Conservation (phyloP, 768 basidiomycete genomes). For the Rickenella mellea region DNA sequence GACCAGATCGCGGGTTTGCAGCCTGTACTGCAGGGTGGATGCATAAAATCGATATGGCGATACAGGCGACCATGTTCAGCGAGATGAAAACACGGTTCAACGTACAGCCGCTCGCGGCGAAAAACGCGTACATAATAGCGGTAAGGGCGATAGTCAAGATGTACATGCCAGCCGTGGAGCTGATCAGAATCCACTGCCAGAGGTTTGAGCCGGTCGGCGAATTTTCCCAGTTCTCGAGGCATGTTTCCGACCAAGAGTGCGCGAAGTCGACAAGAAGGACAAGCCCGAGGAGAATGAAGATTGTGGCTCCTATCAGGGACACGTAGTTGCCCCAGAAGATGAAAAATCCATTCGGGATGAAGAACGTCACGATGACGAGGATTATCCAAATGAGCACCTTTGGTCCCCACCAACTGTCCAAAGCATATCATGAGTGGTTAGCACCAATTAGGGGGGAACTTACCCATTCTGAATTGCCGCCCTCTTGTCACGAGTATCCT, state of each 20-base stretch:
- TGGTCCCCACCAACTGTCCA: constrained; percentile 91
- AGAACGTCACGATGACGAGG: constrained; percentile 75
- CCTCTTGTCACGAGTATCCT: constrained; percentile 85
- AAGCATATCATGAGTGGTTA: background rate
- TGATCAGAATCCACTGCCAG: constrained; percentile 95
- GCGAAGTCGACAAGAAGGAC: constrained; percentile 98
- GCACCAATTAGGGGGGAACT: constrained; percentile 11
- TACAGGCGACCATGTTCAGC: constrained; percentile 76
- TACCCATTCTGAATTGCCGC: constrained; percentile 97
- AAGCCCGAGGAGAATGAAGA: constrained; percentile 95
- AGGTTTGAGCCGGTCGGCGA: constrained; percentile 60
- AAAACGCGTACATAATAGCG: constrained; percentile 84
- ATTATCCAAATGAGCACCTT: constrained; percentile 87
- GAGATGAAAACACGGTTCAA: constrained; percentile 98
- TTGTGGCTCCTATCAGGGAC: constrained; percentile 81
- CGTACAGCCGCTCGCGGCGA: constrained; percentile 77
- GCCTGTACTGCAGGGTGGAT: constrained; percentile 85
- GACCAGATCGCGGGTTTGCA: constrained; percentile 85
- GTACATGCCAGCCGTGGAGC: constrained; percentile 88
- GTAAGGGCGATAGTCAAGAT: constrained; percentile 77
- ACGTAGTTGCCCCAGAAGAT: constrained; percentile 97
- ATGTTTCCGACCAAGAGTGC: constrained; percentile 96
- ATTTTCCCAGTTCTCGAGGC: constrained; percentile 91
- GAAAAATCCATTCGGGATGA: constrained; percentile 96
- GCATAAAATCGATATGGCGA: constrained; percentile 73